phyloP scores from a whole-genome alignment of 2,329 filamentous ascomycete species.

The Aspergillus sp. region DNA sequence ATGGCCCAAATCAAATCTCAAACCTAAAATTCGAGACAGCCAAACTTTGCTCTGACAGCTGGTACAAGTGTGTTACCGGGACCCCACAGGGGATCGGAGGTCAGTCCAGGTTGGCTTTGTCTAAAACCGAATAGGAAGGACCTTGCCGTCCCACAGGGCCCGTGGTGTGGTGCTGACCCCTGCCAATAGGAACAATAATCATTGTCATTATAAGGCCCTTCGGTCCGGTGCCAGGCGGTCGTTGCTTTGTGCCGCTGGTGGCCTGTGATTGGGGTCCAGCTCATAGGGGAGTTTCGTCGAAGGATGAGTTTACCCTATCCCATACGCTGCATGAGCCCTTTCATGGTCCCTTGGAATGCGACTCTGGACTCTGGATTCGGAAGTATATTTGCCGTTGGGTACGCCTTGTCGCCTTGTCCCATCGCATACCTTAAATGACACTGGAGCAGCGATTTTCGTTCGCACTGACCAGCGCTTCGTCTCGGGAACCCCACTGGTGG shows the following conservation, averaged over 20 bases:
- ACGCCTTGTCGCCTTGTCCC: too few species aligned
- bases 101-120: background rate
- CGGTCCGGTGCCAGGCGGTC: too few species aligned
- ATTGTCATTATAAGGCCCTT: too few species aligned
- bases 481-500: constrained; percentile 13
- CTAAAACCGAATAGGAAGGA: background rate
- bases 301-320: too few species aligned
- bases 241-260: too few species aligned
- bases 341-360: too few species aligned
- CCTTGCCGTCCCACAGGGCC: background rate
- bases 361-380: background rate
- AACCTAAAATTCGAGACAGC: constrained; percentile 2
- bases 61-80: constrained; percentile 5
- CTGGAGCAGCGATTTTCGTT: background rate
- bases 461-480: constrained; percentile 18
- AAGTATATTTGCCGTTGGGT: too few species aligned
- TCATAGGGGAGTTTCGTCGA: too few species aligned
- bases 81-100: background rate
- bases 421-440: background rate
- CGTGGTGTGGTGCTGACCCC: background rate
- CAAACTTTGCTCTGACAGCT: background rate
- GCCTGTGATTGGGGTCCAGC: too few species aligned
- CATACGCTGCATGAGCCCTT: too few species aligned
- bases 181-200: background rate
- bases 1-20: background rate